These are phyloP conservation scores for Phytophthora kernoviae DNA, from an alignment of 352 stramenopile genomes.

Conservation along the genomic window DNA sequence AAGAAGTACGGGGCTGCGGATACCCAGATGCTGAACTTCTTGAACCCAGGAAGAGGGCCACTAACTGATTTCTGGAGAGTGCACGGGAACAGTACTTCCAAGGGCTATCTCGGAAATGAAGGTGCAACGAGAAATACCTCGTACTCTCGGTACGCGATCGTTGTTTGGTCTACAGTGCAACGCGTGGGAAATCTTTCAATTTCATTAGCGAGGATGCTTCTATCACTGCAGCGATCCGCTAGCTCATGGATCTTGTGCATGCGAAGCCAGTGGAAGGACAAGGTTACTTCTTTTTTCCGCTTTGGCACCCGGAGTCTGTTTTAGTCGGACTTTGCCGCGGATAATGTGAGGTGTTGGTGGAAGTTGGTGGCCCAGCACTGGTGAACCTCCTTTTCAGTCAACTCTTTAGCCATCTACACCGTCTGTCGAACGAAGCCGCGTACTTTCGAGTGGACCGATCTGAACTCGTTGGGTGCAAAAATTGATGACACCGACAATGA, in stretches of 20 bases:
- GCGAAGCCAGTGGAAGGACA: not conserved
- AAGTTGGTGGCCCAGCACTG: slow-evolving; percentile 3
- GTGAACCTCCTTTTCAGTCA: slow-evolving; percentile 13
- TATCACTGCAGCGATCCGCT: not conserved
- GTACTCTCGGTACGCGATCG: slow-evolving; percentile 16
- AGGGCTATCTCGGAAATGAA: slow-evolving; percentile 26
- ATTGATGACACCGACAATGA: not conserved
- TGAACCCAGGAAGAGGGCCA: slow-evolving; percentile 17
- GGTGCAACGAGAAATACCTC: slow-evolving; percentile 19
- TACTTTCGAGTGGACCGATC: slow-evolving; percentile 10
- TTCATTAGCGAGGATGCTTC: slow-evolving; percentile 12
- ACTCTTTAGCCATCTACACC: not conserved
- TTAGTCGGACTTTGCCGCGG: slow-evolving; percentile 7
- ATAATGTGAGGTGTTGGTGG: slow-evolving; percentile 8
- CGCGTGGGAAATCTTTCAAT: slow-evolving; percentile 8
- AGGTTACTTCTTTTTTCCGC: not conserved
- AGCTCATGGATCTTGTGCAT: slow-evolving; percentile 9
- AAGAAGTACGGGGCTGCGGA: not conserved
- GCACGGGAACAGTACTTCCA: slow-evolving; percentile 15
- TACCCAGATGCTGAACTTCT: slow-evolving; percentile 7
- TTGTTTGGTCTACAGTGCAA: slow-evolving; percentile 2
- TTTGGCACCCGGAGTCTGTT: not conserved
- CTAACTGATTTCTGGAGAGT: slow-evolving; percentile 12
- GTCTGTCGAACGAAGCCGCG: not conserved
- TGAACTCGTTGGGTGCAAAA: not conserved